These are phyloP conservation scores for Silene latifolia DNA, from an alignment of 148 eudicot genomes.

Conservation along the genomic window DNA sequence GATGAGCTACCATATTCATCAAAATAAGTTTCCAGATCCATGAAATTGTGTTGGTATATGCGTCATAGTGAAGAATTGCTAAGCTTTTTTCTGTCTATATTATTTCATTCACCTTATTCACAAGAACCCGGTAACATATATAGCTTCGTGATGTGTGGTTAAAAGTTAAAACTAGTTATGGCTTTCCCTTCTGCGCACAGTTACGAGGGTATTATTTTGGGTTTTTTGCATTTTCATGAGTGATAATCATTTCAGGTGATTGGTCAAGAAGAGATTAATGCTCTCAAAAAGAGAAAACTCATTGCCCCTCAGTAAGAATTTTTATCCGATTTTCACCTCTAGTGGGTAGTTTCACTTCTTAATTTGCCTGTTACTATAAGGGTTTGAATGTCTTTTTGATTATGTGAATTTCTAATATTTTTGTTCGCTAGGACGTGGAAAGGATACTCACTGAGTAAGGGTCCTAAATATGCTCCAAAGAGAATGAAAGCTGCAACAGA, in stretches of 20 bases:
- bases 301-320: constrained; percentile 60
- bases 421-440: constrained; percentile 67
- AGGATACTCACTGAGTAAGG: constrained; percentile 72
- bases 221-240: neutral
- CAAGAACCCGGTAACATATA: too few species aligned
- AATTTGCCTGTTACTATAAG: neutral
- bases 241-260: constrained; percentile 42
- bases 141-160: neutral
- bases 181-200: neutral
- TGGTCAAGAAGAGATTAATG: constrained; percentile 55
- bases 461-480: constrained; percentile 83
- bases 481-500: constrained; percentile 86
- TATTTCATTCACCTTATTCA: too few species aligned
- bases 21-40: too few species aligned
- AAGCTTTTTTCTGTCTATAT: too few species aligned
- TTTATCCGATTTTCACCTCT: neutral
- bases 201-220: neutral
- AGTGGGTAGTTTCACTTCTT: neutral
- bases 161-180: neutral
- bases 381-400: neutral
- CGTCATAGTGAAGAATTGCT: too few species aligned
- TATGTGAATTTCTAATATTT: neutral
- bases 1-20: too few species aligned
- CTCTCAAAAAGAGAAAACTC: constrained; percentile 79
- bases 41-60: too few species aligned